These are phyloP conservation scores for Aphanocladium album DNA, from an alignment of 2,329 filamentous ascomycete species.

Conservation along the genomic window DNA sequence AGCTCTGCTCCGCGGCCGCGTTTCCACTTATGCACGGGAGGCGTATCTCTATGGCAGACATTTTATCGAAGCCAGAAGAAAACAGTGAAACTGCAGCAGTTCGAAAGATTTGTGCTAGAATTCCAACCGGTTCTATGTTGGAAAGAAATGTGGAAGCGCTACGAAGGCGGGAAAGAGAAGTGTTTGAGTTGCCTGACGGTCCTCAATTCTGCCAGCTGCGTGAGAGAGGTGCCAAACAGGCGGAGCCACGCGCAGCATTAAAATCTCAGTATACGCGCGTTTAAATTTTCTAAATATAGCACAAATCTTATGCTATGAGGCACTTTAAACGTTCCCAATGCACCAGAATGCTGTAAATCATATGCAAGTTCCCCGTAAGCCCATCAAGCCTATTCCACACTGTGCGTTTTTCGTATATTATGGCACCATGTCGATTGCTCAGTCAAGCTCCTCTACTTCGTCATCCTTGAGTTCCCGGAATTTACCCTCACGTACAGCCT, in stretches of 20 bases:
- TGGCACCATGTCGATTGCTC: neutral
- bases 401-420: neutral
- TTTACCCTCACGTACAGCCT: constrained; percentile 63
- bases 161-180: too few species aligned
- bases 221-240: neutral
- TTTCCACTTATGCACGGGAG: neutral
- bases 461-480: constrained; percentile 64
- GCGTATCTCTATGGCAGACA: neutral
- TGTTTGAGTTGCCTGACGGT: too few species aligned
- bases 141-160: too few species aligned
- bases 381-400: neutral
- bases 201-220: neutral
- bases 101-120: too few species aligned
- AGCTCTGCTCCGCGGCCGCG: neutral
- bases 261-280: neutral
- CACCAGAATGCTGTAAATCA: neutral
- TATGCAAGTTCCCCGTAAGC: neutral
- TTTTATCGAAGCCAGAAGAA: neutral
- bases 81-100: neutral
- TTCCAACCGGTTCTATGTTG: too few species aligned
- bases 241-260: neutral
- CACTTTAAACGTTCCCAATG: neutral
- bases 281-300: neutral
- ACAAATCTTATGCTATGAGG: neutral
- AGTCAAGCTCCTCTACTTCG: constrained; percentile 38